Conservation (phyloP, 2,329 filamentous ascomycete genomes). For the Colletotrichum sp. region DNA sequence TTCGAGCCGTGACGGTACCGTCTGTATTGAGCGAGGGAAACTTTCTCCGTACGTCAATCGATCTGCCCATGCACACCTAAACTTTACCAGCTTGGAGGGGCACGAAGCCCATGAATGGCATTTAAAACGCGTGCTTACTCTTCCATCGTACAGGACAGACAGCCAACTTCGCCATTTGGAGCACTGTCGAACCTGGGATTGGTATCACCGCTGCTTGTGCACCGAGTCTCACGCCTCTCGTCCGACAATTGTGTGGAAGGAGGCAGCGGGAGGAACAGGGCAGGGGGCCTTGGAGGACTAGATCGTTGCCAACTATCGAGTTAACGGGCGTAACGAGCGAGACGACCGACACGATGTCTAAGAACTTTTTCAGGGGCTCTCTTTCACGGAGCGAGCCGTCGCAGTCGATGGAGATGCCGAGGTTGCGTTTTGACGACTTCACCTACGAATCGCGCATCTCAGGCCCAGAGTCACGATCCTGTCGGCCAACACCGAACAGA, state of each 20-base stretch:
- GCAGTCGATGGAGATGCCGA: background rate
- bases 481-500: background rate
- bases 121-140: background rate
- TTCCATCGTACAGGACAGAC: constrained; percentile 26
- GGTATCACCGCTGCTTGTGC: constrained; percentile 42
- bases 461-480: background rate
- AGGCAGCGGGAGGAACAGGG: background rate
- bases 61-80: background rate
- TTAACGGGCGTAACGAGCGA: background rate
- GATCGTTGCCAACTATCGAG: background rate
- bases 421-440: constrained; percentile 15
- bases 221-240: constrained; percentile 40
- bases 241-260: background rate
- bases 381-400: background rate
- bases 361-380: background rate
- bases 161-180: constrained; percentile 49
- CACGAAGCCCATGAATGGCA: background rate
- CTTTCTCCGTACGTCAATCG: constrained; percentile 37
- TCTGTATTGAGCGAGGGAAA: constrained; percentile 37
- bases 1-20: constrained; percentile 45
- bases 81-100: constrained; percentile 3
- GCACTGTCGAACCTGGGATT: constrained; percentile 46
- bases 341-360: background rate
- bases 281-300: background rate
- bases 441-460: constrained; percentile 7